phyloP scores from a whole-genome alignment of 2,329 filamentous ascomycete species.

The Fusarium piperis region DNA sequence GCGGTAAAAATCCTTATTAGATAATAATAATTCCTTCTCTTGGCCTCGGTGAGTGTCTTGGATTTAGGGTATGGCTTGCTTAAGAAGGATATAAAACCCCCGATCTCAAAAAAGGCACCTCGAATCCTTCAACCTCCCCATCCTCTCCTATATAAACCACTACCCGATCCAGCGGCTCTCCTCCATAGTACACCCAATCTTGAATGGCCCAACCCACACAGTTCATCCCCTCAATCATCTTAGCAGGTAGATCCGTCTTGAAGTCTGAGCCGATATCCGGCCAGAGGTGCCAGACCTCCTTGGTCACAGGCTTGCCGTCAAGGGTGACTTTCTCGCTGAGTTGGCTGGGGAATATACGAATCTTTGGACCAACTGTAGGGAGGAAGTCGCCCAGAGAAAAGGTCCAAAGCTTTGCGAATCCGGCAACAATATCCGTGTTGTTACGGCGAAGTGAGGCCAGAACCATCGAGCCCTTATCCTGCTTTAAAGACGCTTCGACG shows the following conservation, averaged over 20 bases:
- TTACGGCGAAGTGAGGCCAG: conserved; percentile 37
- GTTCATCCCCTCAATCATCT: conserved; percentile 29
- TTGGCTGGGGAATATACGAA: conserved; percentile 42
- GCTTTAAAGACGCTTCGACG: conserved; percentile 29
- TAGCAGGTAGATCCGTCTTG: conserved; percentile 44
- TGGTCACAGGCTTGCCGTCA: conserved; percentile 9
- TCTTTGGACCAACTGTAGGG: conserved; percentile 17
- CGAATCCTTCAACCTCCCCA: conserved; percentile 42
- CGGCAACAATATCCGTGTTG: conserved; percentile 30
- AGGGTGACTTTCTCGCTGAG: conserved; percentile 17
- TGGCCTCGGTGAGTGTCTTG: too few relatives aligned
- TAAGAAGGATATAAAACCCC: conserved; percentile 29
- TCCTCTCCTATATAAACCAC: conserved; percentile 38
- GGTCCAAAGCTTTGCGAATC: conserved; percentile 35
- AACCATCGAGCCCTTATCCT: conserved; percentile 41
- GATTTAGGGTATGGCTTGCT: not conserved
- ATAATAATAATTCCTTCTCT: too few relatives aligned
- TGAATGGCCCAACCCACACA: conserved; percentile 46
- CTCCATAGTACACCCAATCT: conserved; percentile 50
- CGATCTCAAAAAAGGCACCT: conserved; percentile 47
- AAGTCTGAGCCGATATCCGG: conserved; percentile 21
- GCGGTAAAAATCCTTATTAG: too few relatives aligned
- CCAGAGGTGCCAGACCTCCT: conserved; percentile 45
- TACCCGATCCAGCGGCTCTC: conserved; percentile 47
- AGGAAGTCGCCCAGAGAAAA: conserved; percentile 38